Evolutionary conservation across 2,329 filamentous ascomycete species (phyloP).

Genomic region (Aspergillus unguis): DNA sequence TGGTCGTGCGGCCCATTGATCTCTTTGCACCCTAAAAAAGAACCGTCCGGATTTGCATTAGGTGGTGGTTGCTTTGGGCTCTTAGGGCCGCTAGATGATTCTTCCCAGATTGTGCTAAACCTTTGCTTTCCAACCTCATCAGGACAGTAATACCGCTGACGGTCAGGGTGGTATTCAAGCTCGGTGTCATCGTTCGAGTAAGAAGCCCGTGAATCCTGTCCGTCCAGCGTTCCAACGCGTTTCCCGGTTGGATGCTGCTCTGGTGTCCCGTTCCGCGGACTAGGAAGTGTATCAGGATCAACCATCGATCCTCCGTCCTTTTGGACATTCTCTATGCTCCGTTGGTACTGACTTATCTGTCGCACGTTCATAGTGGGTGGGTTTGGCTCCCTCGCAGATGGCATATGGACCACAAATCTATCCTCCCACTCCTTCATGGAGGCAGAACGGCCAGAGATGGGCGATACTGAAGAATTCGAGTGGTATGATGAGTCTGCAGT

Average conservation of each 20-base stretch:
- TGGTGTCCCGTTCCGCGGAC: slow-evolving; percentile 28
- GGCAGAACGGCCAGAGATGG: slow-evolving; percentile 28
- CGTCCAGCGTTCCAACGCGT: slow-evolving; percentile 16
- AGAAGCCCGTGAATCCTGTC: slow-evolving; percentile 19
- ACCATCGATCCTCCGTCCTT: slow-evolving; percentile 30
- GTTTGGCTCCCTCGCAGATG: slow-evolving; percentile 41
- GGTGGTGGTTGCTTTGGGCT: slow-evolving; percentile 12
- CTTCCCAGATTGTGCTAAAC: slow-evolving; percentile 37
- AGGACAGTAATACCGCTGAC: slow-evolving; percentile 35
- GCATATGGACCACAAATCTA: slow-evolving; percentile 44
- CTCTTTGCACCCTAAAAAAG: slow-evolving; percentile 42
- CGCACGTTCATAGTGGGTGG: slow-evolving; percentile 39
- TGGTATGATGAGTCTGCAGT: slow-evolving; percentile 25
- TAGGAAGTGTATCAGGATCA: slow-evolving; percentile 31
- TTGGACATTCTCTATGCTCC: slow-evolving; percentile 33
- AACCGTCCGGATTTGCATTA: slow-evolving; percentile 28
- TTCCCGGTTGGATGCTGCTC: slow-evolving; percentile 28
- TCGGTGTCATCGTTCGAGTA: slow-evolving; percentile 11
- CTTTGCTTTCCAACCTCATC: slow-evolving; percentile 39
- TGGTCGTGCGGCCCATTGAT: slow-evolving; percentile 33
- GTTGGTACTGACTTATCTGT: slow-evolving; percentile 40
- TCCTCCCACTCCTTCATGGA: slow-evolving; percentile 39
- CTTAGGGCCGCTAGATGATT: slow-evolving; percentile 25
- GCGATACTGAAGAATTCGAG: slow-evolving; percentile 30
- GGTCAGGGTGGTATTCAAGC: slow-evolving; percentile 1